Percentiles rank a stretch among this genome's conserved stretches.
phyloP scores from a whole-genome alignment of 805 yeast species.

The Dipodascus geniculatus region DNA sequence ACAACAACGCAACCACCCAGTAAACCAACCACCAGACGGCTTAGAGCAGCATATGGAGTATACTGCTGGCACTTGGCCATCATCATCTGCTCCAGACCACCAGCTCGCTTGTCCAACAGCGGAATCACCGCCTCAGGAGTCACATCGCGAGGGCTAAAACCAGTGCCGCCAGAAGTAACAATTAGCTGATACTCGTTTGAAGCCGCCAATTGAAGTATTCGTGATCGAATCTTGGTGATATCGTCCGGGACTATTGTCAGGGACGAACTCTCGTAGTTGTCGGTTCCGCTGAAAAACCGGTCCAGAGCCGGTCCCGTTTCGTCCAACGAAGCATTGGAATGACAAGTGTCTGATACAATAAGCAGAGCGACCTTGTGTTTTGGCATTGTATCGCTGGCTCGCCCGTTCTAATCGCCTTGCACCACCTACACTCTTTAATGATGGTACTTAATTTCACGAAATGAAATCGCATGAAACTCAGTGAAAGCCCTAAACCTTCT shows the following conservation, averaged over 20 bases:
- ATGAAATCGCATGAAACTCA: not conserved
- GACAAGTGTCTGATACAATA: conserved; percentile 34
- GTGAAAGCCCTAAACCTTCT: not conserved
- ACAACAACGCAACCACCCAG: conserved; percentile 28
- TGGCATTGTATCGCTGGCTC: too few species aligned
- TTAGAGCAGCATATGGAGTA: conserved; percentile 38
- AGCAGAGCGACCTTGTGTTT: conserved; percentile 25
- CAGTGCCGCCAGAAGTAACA: conserved; percentile 44
- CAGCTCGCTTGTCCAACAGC: conserved; percentile 33
- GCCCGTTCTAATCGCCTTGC: too few species aligned
- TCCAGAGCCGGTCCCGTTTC: conserved; percentile 23
- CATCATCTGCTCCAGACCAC: conserved; percentile 41
- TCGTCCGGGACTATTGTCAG: conserved; percentile 29
- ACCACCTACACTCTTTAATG: too few species aligned
- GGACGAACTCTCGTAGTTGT: conserved; percentile 7
- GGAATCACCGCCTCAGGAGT: conserved; percentile 42
- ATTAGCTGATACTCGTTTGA: conserved; percentile 20
- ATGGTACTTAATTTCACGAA: not conserved
- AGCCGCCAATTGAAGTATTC: conserved; percentile 21
- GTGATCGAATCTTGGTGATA: conserved; percentile 21
- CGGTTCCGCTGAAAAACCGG: conserved; percentile 8
- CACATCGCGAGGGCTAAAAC: conserved; percentile 33
- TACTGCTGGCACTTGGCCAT: conserved; percentile 30
- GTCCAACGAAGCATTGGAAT: conserved; percentile 24
- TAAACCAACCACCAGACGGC: conserved; percentile 42